Base-by-base conservation (phyloP, 2,329 filamentous ascomycete genomes). In the Gnomoniopsis smithogilvyi region DNA sequence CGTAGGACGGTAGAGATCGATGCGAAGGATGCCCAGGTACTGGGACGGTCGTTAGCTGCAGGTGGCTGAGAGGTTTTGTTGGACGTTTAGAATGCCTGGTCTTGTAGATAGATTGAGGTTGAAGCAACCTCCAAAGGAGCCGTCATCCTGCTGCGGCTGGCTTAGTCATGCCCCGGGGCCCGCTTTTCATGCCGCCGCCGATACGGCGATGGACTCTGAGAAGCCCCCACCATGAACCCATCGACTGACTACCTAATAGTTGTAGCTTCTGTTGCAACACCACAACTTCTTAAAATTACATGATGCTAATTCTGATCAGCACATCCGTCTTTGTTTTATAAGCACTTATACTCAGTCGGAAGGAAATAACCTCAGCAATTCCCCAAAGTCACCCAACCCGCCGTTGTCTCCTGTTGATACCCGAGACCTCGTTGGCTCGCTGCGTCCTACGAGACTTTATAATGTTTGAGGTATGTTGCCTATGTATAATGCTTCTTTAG, bases 391-490 rank as follows among this genome's bases (percentile, higher is more conserved):
- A 15, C 3, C 45, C 10, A 41, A 6, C 14, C 24, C n/a, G 6
- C 45, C 14, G 17, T 30, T 49, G 26, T 24, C 26, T 51, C 10
- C 48, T 6, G 11, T 24, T 52, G n/a, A 19, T 43, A 51, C 21
- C 48, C 38, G 48, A 52, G 19, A 30, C 21, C 47, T 56, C 46
- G 33, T 22, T 22, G 43, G 26, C 30, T 36, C 17, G 26, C 34
- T 48, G 15, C 34, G 15, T 14, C 14, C 46, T 26, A 30, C 41
- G 19, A 49, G 26, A 36, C n/a, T n/a, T 57, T 51, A 51, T 6
- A 15, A 62, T 61, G 55, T 60, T 62, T 54, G 58, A 64, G 51
- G 56, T 62, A 17, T 53, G 58, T 55, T 36, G 36, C 19, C 36
- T 22, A 26, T n/a, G 22, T 10, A 6, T 21, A 22, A 14, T 11